Base-by-base conservation (phyloP, 352 stramenopile genomes). In the Phytophthora capsici region DNA sequence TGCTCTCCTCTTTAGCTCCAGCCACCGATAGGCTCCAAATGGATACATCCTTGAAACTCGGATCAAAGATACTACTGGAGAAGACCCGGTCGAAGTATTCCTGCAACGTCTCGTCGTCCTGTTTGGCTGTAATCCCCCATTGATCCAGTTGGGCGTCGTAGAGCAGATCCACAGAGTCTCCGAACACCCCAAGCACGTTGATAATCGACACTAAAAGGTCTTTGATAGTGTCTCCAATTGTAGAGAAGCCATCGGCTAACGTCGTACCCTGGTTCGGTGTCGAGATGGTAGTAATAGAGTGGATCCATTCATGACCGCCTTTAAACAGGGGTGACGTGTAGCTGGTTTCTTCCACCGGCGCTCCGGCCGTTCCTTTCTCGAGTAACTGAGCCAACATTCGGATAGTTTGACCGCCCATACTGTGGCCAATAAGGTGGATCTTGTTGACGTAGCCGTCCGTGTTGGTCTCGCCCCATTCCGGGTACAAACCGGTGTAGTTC, bases 371-470 rank as follows among this genome's bases (percentile, higher is more conserved):
- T n/a, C 84, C 84, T 17, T 88, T 78, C 25, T 71, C 63, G 4
- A 93, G 74, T 32, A 93, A 41, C 43, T 91, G 76, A 25, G 83
- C 50, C 28, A 93, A 55, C 81, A 90, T 93, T 16, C 84, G 80
- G 14, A 89, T 80, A 17, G 82, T 93, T 54, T 86, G 77, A 9
- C 84, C 84, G 9, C 84, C 84, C 84, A 93, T 93, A 30, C 75
- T 88, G 80, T 91, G 84, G 16, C 84, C 84, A 5, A 93, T 30
- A 32, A 93, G 45, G 58, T 93, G 84, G 7, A 93, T 60, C 52
- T 88, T 89, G 56, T 90, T 85, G 30, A 86, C 36, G 10, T 65
- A 68, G 14, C 79, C 78, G 40, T 84, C 67, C 1, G 45, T 61
- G n/a, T 75, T 74, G 7, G 70, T 67, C 25, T 71, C 58, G 1